Evolutionary conservation across 306 rosid species (phyloP), one percentile per base, ranked within the genome.

Genomic region (Dalbergia cochinchinensis): DNA sequence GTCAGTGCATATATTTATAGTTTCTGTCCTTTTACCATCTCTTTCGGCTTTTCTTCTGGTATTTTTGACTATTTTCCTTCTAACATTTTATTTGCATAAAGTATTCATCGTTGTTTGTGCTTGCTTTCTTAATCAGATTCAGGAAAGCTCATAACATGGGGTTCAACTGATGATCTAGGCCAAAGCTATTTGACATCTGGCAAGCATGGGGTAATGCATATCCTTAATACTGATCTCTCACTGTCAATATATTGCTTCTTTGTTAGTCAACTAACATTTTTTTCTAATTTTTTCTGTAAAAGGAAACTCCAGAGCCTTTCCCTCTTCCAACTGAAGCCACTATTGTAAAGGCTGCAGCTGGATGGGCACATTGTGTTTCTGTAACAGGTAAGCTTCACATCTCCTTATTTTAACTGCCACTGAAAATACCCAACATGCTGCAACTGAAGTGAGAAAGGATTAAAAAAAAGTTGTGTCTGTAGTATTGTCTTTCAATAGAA

Each of bases 141-240:
- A 76, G 97, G 97, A 79, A 94, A 94, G 83, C 97, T 92, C 78
- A 94, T 92, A 65, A 94, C 98, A 64, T 94, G 97, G 98, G 98
- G 98, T 47, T 91, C 98, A 60, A 91, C 98, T 11, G 97, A 92
- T 89, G 98, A 94, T 88, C 82, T 94, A 69, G 98, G 98, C 48
- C 98, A 94, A 86, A 94, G 97, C 89, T 94, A 94, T 84, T 89
- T 94, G 72, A 89, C 98, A 16, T 92, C 97, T 51, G 98, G 98
- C 80, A 94, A 92, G 82, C 98, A 94, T 19, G 97, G 97, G 97
- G 98, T 94, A 92, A 79, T 71, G 82, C 44, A 62, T 26, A 42
- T 48, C 18, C 61, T 45, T 57, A 65, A 37, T 60, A 37, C 41
- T 66, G 42, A 42, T 80, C 18, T 65, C 59, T 63, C 57, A n/a